Evolutionary conservation across 1,284 basidiomycete species (phyloP), one percentile per base, ranked within the genome.

Genomic region (Trichosporon faecale): DNA sequence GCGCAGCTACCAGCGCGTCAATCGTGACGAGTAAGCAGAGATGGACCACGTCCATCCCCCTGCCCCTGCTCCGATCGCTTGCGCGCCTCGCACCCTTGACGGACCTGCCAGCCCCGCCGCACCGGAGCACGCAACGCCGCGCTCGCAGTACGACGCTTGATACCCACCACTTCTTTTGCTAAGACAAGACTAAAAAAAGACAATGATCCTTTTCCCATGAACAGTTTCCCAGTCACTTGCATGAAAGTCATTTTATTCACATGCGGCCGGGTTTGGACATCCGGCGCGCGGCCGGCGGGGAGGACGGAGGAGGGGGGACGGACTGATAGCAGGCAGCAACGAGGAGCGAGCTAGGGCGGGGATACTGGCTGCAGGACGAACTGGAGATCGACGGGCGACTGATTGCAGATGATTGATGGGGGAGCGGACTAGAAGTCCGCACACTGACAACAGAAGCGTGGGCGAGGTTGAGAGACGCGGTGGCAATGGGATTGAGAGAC

Each of bases 111-210:
- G 18, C 46, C 46, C 46, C 46, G n/a, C n/a, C 46, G n/a, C 46
- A 9, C 46, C 46, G 23, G 18, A 52, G 49, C n/a, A n/a, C 9
- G n/a, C 49, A 52, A n/a, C 49, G 49, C 49, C 49, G 49, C 49
- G 49, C 49, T 52, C 49, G 49, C 23, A 52, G 49, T 52, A 52
- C 49, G 49, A 52, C 49, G 49, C 49, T 52, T 25, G n/a, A 52
- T 52, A 52, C 49, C 49, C 49, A 21, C 49, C 49, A 52, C 49
- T 52, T 52, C 49, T 52, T 52, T 52, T 52, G 7, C 49, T 6
- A 25, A 52, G 21, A 25, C 21, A 12, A 14, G 35, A 37, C 35
- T 14, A 8, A 11, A 35, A 12, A 44, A 16, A 44, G 40, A 44
- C 40, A 52, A 52, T 52, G 49, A 52, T 52, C 49, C 49, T 37